Evolutionary conservation across 768 basidiomycete species (phyloP).

Genomic region (Lentinus brumalis): DNA sequence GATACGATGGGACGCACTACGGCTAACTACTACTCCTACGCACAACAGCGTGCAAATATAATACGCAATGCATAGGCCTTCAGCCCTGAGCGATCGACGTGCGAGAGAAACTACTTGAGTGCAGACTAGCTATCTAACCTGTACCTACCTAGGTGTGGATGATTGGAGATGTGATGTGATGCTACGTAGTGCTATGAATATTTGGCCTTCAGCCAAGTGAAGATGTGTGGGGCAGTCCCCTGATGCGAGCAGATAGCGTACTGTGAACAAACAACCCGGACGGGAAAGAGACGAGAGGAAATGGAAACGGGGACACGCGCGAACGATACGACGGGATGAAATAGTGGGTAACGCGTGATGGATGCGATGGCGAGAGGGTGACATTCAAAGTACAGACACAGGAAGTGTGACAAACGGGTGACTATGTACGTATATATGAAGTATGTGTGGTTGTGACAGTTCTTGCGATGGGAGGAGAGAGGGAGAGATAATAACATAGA

Average conservation of each 20-base stretch:
- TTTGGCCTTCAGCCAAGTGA: slow-evolving; percentile 21
- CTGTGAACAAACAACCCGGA: slow-evolving; percentile 3
- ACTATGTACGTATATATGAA: slow-evolving; percentile 14
- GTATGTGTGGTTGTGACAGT: slow-evolving; percentile 13
- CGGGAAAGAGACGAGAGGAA: neutral
- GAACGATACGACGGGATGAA: neutral
- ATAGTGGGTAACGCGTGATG: slow-evolving; percentile 10
- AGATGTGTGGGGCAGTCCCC: slow-evolving; percentile 26
- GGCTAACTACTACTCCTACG: slow-evolving; percentile 23
- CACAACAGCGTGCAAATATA: slow-evolving; percentile 27
- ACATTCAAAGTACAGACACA: slow-evolving; percentile 1
- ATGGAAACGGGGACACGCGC: neutral
- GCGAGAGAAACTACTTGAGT: neutral
- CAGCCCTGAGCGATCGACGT: slow-evolving; percentile 12
- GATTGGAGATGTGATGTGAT: slow-evolving; percentile 9
- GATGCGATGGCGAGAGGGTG: neutral
- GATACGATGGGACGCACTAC: neutral
- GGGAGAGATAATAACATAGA: slow-evolving; percentile 13
- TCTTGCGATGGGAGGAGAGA: slow-evolving; percentile 3
- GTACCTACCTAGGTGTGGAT: slow-evolving; percentile 15
- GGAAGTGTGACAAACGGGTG: neutral
- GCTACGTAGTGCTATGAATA: slow-evolving; percentile 6
- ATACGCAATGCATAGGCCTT: slow-evolving; percentile 31
- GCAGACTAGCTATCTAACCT: slow-evolving; percentile 16
- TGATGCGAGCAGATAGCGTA: slow-evolving; percentile 21